Percentiles rank a stretch among this genome's conserved stretches.
Conservation (phyloP, 2,329 filamentous ascomycete species). For the Pseudofabraea citricarpa region DNA sequence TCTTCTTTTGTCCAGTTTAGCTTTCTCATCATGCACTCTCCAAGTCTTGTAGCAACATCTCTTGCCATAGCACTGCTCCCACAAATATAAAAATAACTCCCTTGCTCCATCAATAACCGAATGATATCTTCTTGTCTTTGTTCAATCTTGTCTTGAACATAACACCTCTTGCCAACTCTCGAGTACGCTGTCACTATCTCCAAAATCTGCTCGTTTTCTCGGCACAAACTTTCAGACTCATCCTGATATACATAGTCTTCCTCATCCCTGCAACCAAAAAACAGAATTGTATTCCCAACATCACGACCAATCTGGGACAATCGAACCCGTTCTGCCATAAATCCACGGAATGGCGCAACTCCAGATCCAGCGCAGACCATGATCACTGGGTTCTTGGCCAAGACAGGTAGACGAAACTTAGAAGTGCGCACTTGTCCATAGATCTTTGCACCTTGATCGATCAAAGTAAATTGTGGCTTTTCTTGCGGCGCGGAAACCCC, state of each 20-base stretch:
- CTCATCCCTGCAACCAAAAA: constrained; percentile 85
- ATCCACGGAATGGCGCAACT: constrained; percentile 88
- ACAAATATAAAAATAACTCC: constrained; percentile 35
- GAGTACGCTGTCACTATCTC: constrained; percentile 29
- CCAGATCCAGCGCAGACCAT: constrained; percentile 92
- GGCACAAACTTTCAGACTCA: constrained; percentile 46
- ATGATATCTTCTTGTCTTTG: constrained; percentile 27
- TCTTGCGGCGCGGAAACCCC: background rate
- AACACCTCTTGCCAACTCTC: constrained; percentile 17
- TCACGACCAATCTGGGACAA: constrained; percentile 71
- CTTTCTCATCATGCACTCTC: constrained; percentile 29
- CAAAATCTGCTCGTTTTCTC: constrained; percentile 20
- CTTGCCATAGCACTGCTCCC: constrained; percentile 36
- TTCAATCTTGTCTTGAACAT: constrained; percentile 32
- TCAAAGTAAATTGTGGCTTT: constrained; percentile 1
- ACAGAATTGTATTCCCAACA: constrained; percentile 80
- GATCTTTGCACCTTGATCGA: constrained; percentile 17
- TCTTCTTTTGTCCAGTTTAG: constrained; percentile 31
- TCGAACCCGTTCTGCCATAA: constrained; percentile 84
- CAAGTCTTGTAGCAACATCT: constrained; percentile 36
- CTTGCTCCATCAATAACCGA: constrained; percentile 17
- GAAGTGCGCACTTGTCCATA: constrained; percentile 47
- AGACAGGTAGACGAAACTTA: constrained; percentile 95
- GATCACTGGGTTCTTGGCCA: constrained; percentile 85
- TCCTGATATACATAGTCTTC: constrained; percentile 89